Evolutionary conservation across 2,329 filamentous ascomycete species (phyloP).

Genomic region (Talaromyces sp.): DNA sequence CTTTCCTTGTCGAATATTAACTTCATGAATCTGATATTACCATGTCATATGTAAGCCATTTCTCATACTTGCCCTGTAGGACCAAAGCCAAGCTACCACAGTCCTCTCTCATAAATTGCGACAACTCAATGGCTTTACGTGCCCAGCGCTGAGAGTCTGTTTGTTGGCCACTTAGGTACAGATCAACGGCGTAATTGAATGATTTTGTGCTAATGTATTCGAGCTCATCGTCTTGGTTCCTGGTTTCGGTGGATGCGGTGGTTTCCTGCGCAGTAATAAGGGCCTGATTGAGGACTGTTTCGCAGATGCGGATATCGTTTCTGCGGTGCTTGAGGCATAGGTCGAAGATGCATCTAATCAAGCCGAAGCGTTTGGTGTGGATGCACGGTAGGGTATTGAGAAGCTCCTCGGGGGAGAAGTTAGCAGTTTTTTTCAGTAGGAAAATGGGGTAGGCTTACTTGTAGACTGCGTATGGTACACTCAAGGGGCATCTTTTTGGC

Average conservation of each 20-base stretch:
- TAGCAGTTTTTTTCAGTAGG: neutral
- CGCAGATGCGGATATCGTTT: slow-evolving; percentile 25
- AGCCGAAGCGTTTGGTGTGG: slow-evolving; percentile 40
- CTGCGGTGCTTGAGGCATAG: slow-evolving; percentile 43
- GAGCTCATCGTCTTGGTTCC: slow-evolving; percentile 54
- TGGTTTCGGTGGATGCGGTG: slow-evolving; percentile 15
- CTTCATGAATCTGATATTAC: neutral
- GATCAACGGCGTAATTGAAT: slow-evolving; percentile 57
- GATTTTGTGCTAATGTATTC: slow-evolving; percentile 55
- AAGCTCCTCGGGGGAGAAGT: neutral
- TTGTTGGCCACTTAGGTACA: slow-evolving; percentile 39
- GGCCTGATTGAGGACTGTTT: slow-evolving; percentile 32
- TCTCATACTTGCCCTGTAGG: slow-evolving; percentile 29
- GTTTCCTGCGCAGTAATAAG: slow-evolving; percentile 26
- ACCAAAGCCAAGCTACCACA: slow-evolving; percentile 9
- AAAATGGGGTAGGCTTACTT: neutral
- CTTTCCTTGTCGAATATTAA: neutral
- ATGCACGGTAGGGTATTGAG: neutral
- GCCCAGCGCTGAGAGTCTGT: slow-evolving; percentile 36
- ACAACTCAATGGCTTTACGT: slow-evolving; percentile 35
- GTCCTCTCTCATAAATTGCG: slow-evolving; percentile 24
- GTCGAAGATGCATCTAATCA: slow-evolving; percentile 51
- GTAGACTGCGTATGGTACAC: neutral
- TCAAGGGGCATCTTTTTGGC: neutral
- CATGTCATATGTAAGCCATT: slow-evolving; percentile 21